phyloP scores from a whole-genome alignment of 345 rosid species.

The Lenwebbia sp. region DNA sequence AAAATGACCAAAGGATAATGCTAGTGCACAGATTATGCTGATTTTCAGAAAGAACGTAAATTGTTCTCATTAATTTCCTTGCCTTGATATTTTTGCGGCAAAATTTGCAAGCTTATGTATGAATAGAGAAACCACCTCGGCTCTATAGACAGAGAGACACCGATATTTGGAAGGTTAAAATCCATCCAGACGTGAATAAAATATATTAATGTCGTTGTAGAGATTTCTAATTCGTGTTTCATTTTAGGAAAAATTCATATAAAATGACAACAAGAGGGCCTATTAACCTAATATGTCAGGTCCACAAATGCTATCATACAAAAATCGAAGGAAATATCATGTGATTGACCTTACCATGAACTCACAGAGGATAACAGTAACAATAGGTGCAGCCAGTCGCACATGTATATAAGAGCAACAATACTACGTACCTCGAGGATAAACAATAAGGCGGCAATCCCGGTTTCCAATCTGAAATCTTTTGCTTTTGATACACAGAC shows the following conservation, averaged over 20 bases:
- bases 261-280: not conserved
- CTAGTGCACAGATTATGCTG: not conserved
- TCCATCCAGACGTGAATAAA: not conserved
- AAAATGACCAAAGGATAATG: not conserved
- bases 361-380: not conserved
- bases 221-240: not conserved
- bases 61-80: not conserved
- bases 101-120: not conserved
- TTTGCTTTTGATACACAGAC: constrained; percentile 93
- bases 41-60: not conserved
- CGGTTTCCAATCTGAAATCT: constrained; percentile 98
- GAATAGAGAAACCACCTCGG: not conserved
- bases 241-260: not conserved
- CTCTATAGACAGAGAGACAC: not conserved
- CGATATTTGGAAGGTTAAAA: not conserved
- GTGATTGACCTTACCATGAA: not conserved
- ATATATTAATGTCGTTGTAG: not conserved
- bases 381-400: not conserved
- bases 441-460: constrained; percentile 95
- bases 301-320: not conserved
- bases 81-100: not conserved
- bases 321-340: not conserved
- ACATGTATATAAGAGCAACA: not conserved
- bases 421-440: constrained; percentile 84
- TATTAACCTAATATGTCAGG: not conserved